phyloP scores from a whole-genome alignment of 441 rosid genomes.

The Eutrema salsugineum region DNA sequence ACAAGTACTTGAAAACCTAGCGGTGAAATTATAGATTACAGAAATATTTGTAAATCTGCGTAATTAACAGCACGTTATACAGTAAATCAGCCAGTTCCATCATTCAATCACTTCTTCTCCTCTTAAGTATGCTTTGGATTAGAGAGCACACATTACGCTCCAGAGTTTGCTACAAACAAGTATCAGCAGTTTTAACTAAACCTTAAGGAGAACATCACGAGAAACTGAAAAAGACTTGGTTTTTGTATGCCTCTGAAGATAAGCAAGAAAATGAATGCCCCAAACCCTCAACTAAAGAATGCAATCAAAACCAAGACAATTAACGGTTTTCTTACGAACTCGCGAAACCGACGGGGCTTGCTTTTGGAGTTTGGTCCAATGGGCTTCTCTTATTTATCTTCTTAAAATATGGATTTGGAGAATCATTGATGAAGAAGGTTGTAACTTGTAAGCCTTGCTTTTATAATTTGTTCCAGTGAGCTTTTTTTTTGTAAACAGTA shows the following conservation, averaged over 20 bases:
- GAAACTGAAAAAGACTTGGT: too few relatives aligned
- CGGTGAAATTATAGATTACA: not conserved
- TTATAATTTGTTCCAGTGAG: not conserved
- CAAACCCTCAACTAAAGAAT: not conserved
- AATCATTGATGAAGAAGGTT: not conserved
- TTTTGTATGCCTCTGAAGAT: not conserved
- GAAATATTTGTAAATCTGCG: not conserved
- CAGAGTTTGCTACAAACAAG: not conserved
- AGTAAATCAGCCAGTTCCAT: not conserved
- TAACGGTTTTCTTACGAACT: too few relatives aligned
- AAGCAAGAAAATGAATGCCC: not conserved
- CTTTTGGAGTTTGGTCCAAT: not conserved
- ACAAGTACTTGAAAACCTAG: not conserved
- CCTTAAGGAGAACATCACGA: not conserved
- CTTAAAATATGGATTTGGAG: not conserved
- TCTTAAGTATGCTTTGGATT: not conserved
- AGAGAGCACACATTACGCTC: not conserved
- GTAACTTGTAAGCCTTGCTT: not conserved
- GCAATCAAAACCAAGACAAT: too few relatives aligned
- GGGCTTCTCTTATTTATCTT: slow-evolving; percentile 1
- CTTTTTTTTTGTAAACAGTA: not conserved
- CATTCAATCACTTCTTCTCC: not conserved
- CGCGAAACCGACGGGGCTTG: too few relatives aligned
- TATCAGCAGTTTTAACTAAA: not conserved
- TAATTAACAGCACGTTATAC: not conserved